Conservation (phyloP, 106 monocot genomes). For the Dendrobium huoshanense region DNA sequence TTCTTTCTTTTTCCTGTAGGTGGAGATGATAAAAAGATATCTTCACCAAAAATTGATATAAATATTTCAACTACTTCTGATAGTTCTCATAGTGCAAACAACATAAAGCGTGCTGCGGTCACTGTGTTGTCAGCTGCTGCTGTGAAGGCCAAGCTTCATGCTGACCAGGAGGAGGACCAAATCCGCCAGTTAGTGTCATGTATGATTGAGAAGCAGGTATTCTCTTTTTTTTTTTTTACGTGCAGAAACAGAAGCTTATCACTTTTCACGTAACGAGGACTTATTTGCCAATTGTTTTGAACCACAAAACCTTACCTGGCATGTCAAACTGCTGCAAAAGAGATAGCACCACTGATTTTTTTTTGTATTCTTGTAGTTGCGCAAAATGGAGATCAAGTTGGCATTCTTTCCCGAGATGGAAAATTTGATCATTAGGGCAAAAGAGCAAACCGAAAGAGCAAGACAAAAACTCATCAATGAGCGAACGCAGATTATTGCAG, state of each 20-base stretch:
- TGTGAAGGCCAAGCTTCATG: slow-evolving; percentile 85
- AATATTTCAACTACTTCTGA: slow-evolving; percentile 11
- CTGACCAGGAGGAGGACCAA: slow-evolving; percentile 75
- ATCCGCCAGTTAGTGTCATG: slow-evolving; percentile 56
- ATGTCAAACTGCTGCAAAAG: not conserved
- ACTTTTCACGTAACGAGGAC: not conserved
- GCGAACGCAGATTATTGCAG: slow-evolving; percentile 76
- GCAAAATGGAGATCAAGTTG: slow-evolving; percentile 73
- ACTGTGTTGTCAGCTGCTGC: slow-evolving; percentile 82
- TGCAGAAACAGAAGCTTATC: not conserved
- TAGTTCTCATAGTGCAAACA: slow-evolving; percentile 33
- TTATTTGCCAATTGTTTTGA: not conserved
- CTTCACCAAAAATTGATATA: slow-evolving; percentile 8
- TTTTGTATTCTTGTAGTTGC: slow-evolving; percentile 49
- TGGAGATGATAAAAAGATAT: slow-evolving; percentile 20
- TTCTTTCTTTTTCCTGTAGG: slow-evolving; percentile 24
- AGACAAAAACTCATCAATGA: slow-evolving; percentile 64
- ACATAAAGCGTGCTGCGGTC: slow-evolving; percentile 71
- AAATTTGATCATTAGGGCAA: slow-evolving; percentile 41
- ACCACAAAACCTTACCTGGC: not conserved
- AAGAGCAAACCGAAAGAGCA: slow-evolving; percentile 72
- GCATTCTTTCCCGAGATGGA: slow-evolving; percentile 61
- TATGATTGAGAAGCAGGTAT: slow-evolving; percentile 84
- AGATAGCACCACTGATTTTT: not conserved
- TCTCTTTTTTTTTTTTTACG: not conserved